Base-by-base conservation (phyloP, 495 filamentous ascomycete genomes). In the Xylaria castorea region DNA sequence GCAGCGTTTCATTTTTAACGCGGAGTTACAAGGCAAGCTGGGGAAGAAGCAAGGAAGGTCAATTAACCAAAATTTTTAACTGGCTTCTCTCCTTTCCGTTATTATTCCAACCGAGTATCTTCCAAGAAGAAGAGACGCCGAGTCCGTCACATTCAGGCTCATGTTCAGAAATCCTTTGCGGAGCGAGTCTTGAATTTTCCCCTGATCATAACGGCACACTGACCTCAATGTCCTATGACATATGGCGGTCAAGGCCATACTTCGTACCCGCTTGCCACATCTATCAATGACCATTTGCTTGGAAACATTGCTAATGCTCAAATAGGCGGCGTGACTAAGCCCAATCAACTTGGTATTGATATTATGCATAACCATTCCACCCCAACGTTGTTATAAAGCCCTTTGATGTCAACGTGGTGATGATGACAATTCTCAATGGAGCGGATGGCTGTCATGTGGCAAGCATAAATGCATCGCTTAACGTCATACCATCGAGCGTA, bases 281-380 rank as follows among this genome's bases (percentile, higher is more conserved):
- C 12, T 40, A 2, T 50, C 18, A 44, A 6, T 46, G 9, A 7
- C 27, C 27, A 64, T 65, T 42, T 34, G 66, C 57, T 18, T 40
- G 3, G 20, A 38, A 46, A 25, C 46, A n/a, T n/a, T 64, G 60
- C 69, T 55, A 30, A 71, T 63, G 46, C 32, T 61, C 40, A 40
- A 32, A 64, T 55, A 61, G 50, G 34, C 60, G 30, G 14, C 34
- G 34, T 64, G 36, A 65, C 40, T 14, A 57, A 14, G 60, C 20
- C 69, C 25, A 42, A 42, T 40, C 50, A 27, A 38, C 69, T 44
- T 14, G 20, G 16, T 50, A 42, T 34, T 65, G 8, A 36, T 46
- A 44, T 40, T 64, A 64, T 63, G 68, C 68, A 71, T 71, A 22
- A 51, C 22, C 30, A 55, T 34, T 48, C 34, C 61, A 65, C 36